These are phyloP conservation scores for Fusarium coffeatum DNA, from an alignment of 2,329 filamentous ascomycete species.

Conservation along the genomic window DNA sequence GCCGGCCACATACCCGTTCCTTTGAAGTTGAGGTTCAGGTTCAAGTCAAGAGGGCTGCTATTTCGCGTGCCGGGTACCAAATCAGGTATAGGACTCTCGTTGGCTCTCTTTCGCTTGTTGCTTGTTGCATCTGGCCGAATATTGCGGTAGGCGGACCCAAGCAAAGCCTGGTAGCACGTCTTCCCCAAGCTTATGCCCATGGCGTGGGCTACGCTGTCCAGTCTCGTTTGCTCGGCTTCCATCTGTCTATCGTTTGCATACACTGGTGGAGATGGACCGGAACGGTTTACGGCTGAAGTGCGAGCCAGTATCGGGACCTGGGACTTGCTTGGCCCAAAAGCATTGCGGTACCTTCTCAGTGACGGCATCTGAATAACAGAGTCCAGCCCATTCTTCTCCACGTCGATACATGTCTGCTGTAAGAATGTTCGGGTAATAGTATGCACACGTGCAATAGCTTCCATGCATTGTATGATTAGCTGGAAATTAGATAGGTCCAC, in stretches of 20 bases:
- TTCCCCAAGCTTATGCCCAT: slow-evolving; percentile 20
- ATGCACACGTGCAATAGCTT: slow-evolving; percentile 78
- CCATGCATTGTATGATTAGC: slow-evolving; percentile 82
- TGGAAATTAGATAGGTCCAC: slow-evolving; percentile 67
- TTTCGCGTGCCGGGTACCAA: slow-evolving; percentile 1
- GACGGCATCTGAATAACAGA: slow-evolving; percentile 52
- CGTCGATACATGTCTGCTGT: slow-evolving; percentile 85
- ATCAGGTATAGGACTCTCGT: slow-evolving; percentile 44
- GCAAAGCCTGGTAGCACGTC: slow-evolving; percentile 50
- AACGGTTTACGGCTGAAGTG: slow-evolving; percentile 57
- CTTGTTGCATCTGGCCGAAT: slow-evolving; percentile 37
- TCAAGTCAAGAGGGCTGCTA: slow-evolving; percentile 1
- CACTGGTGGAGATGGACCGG: slow-evolving; percentile 55
- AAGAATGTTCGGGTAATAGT: slow-evolving; percentile 84
- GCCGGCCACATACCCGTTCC: slow-evolving; percentile 16
- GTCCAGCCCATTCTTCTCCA: slow-evolving; percentile 66
- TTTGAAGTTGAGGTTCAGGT: slow-evolving; percentile 6
- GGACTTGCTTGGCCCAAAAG: slow-evolving; percentile 48
- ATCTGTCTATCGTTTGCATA: slow-evolving; percentile 5
- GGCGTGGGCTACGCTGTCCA: slow-evolving; percentile 1
- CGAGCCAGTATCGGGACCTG: slow-evolving; percentile 63
- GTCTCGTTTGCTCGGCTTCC: slow-evolving; percentile 13
- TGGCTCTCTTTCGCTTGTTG: slow-evolving; percentile 51
- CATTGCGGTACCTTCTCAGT: slow-evolving; percentile 50
- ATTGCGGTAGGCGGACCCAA: slow-evolving; percentile 51